Conservation (phyloP, 1,284 basidiomycete genomes). For the Taiwanofungus camphoratus region DNA sequence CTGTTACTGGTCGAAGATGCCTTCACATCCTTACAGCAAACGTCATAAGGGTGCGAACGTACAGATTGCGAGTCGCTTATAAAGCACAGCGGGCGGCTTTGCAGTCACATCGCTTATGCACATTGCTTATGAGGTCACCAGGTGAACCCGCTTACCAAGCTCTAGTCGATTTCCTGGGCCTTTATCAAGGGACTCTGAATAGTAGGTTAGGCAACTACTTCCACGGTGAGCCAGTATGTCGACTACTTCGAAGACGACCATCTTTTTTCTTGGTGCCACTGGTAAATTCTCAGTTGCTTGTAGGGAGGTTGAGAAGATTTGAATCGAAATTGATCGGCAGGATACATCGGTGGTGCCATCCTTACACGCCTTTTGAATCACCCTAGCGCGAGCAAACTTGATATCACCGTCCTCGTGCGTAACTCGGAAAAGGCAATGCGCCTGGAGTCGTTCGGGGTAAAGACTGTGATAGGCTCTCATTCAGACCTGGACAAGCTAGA, state of each 20-base stretch:
- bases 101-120: no score
- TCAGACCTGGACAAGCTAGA: slow-evolving; percentile 26
- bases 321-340: slow-evolving; percentile 1
- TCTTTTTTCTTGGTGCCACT: slow-evolving; percentile 5
- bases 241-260: not conserved
- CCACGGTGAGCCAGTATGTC: no score
- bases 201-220: no score
- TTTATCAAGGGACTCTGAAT: no score
- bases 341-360: slow-evolving; percentile 13
- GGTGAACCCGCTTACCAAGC: no score
- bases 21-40: no score
- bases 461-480: slow-evolving; percentile 27
- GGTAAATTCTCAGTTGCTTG: not conserved
- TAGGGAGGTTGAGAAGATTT: not conserved
- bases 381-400: slow-evolving; percentile 31
- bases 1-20: no score
- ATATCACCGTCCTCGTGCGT: slow-evolving; percentile 39
- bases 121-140: no score
- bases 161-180: no score
- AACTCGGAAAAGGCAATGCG: slow-evolving; percentile 31
- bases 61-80: no score
- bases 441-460: slow-evolving; percentile 27
- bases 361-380: slow-evolving; percentile 35
- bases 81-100: no score
- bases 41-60: no score